Base-by-base conservation (phyloP, 805 yeast species). In the Yamadazyma akitaensis region DNA sequence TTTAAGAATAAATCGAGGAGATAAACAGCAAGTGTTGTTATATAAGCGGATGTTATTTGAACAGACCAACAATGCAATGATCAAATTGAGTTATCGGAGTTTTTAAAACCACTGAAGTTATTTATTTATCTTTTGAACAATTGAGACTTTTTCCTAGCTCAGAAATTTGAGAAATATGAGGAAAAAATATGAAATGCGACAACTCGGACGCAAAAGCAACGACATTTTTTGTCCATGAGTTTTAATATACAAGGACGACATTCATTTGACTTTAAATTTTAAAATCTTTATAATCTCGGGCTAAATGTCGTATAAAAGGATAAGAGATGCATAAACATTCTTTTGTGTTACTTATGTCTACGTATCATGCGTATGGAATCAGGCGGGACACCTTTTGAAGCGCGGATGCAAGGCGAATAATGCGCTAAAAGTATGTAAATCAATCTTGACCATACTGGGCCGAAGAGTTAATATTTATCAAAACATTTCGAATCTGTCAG, bases 101-200 rank as follows among this genome's bases (percentile, higher is more conserved):
- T 28, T 28, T 11, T 28, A 28, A 11, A 5, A 28, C 6, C 32
- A 11, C 32, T 13, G n/a, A 28, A 13, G 32, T 25, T 25, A 38
- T 38, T 38, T 26, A 26, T 26, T 38, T 26, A 25, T 11, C 32
- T 33, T 14, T 8, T 13, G 17, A 38, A 38, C 21, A 38, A 25
- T 10, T 19, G 33, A 25, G 26, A 36, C 26, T 26, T 26, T 26
- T 26, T 38, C 41, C 33, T 37, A 37, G 19, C 28, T 37, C 30
- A 37, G 40, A 37, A 37, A 38, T 9, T n/a, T 38, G 33, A 38
- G 41, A 38, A 38, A 38, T 33, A 26, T 26, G 41, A 38, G 33
- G 12, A 28, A 38, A 26, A 26, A 38, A 26, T 14, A n/a, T 38
- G 21, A 38, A 38, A 8, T 38, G 41, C 26, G 39, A 36, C 39